A percentile compares a stretch with the other conserved stretches of the same genome.
These are phyloP conservation scores for Wallemia mellicola DNA, from an alignment of 1,284 basidiomycete species.

Conservation along the genomic window DNA sequence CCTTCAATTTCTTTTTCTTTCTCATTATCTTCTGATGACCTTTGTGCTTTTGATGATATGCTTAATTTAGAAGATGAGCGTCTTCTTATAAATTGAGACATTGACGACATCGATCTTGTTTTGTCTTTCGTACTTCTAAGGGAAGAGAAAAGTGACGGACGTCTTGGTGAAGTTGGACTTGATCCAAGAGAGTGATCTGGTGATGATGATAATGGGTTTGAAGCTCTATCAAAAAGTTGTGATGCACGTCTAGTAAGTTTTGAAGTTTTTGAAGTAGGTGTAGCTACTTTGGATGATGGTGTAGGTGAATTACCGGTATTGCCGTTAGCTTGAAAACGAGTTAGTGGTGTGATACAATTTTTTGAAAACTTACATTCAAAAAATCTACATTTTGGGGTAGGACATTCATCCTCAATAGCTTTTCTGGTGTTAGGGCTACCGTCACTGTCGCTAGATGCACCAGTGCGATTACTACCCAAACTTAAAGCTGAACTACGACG, in stretches of 20 bases:
- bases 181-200: background rate
- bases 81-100: constrained; percentile 23
- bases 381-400: background rate
- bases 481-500: background rate
- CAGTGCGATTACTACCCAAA: background rate
- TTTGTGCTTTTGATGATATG: constrained; percentile 23
- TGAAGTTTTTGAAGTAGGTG: background rate
- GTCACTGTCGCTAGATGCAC: background rate
- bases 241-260: background rate
- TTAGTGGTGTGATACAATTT: background rate
- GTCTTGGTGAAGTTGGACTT: background rate
- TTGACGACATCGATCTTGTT: constrained; percentile 32
- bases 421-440: background rate
- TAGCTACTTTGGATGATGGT: background rate
- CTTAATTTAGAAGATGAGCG: constrained; percentile 25
- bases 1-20: constrained; percentile 14
- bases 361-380: background rate
- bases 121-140: background rate
- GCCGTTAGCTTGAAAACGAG: background rate
- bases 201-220: background rate
- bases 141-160: background rate
- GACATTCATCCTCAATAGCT: background rate
- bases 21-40: background rate
- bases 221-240: background rate
- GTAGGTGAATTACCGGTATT: background rate